A percentile compares a stretch with the other conserved stretches of the same genome.
Evolutionary conservation across 768 basidiomycete species (phyloP).

Genomic region (Paxillus ammoniavirescens): DNA sequence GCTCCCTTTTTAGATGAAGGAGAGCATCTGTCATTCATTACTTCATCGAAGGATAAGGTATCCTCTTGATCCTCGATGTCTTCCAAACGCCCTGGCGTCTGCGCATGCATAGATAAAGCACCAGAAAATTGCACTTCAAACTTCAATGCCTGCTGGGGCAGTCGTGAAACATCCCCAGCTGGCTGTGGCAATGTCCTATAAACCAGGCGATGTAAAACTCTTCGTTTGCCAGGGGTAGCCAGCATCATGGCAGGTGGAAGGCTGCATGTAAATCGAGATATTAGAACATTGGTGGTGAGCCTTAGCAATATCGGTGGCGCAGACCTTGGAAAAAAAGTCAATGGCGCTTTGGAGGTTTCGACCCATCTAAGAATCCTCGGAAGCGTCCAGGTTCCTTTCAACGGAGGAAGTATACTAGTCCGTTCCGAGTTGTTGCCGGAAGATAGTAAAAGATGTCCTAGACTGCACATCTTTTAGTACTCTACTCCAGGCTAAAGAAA

Average conservation of each 20-base stretch:
- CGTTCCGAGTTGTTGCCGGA: conserved; percentile 33
- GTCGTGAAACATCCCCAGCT: conserved; percentile 3
- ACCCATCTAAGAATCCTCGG: conserved; percentile 48
- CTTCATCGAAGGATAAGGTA: not conserved
- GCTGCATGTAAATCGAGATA: conserved; percentile 26
- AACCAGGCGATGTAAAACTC: conserved; percentile 44
- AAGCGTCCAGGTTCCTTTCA: conserved; percentile 41
- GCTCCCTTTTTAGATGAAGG: not conserved
- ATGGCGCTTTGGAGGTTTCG: conserved; percentile 26
- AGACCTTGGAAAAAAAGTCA: conserved; percentile 56
- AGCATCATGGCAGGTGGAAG: conserved; percentile 37
- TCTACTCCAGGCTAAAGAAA: not conserved
- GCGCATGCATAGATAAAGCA: not conserved
- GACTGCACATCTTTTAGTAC: conserved; percentile 33
- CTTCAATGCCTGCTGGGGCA: conserved; percentile 30
- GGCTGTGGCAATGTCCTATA: conserved; percentile 39
- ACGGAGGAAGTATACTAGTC: conserved; percentile 45
- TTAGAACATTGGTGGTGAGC: not conserved
- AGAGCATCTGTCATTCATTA: not conserved
- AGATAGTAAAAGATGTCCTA: conserved; percentile 60
- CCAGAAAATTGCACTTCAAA: conserved; percentile 38
- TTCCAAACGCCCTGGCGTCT: not conserved
- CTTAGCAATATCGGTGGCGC: conserved; percentile 1
- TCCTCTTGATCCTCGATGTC: not conserved
- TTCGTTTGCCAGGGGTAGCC: conserved; percentile 30